These are phyloP conservation scores for Neocatenulostroma microsporum DNA, from an alignment of 2,329 filamentous ascomycete genomes.

Conservation along the genomic window DNA sequence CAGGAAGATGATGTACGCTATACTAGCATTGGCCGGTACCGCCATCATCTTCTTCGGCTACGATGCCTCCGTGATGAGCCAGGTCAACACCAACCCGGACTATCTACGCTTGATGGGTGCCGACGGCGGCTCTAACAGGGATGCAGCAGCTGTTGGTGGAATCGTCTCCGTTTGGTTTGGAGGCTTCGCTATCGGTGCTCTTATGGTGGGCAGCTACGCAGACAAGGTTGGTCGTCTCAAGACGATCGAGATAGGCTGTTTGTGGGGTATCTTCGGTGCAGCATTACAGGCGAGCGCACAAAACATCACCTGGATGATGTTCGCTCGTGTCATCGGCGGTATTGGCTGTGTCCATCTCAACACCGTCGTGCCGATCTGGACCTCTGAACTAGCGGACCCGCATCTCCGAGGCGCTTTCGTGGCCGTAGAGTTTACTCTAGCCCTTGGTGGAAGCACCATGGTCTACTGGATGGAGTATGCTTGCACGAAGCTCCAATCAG, in stretches of 20 bases:
- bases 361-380: slow-evolving; percentile 6
- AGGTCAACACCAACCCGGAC: slow-evolving; percentile 2
- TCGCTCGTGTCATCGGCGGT: slow-evolving; percentile 4
- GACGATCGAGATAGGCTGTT: slow-evolving; percentile 1
- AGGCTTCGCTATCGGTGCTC: slow-evolving; percentile 3
- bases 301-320: slow-evolving; percentile 6
- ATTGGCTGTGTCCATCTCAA: slow-evolving; percentile 3
- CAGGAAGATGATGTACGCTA: slow-evolving; percentile 3
- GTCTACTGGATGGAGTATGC: slow-evolving; percentile 7
- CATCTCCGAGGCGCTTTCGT: slow-evolving; percentile 4
- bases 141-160: slow-evolving; percentile 3
- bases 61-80: slow-evolving; percentile 3
- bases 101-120: slow-evolving; percentile 3
- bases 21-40: slow-evolving; percentile 1
- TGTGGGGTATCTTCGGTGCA: slow-evolving; percentile 3
- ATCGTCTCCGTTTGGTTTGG: slow-evolving; percentile 3
- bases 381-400: slow-evolving; percentile 3
- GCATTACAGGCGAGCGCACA: slow-evolving; percentile 2
- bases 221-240: slow-evolving; percentile 2
- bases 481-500: slow-evolving; percentile 3
- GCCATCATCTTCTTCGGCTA: slow-evolving; percentile 6
- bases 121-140: slow-evolving; percentile 1
- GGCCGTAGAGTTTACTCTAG: slow-evolving; percentile 4
- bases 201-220: slow-evolving; percentile 1
- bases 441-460: background rate